Base-by-base conservation (phyloP, 257 asterid genomes). In the Solanum bukasovii region DNA sequence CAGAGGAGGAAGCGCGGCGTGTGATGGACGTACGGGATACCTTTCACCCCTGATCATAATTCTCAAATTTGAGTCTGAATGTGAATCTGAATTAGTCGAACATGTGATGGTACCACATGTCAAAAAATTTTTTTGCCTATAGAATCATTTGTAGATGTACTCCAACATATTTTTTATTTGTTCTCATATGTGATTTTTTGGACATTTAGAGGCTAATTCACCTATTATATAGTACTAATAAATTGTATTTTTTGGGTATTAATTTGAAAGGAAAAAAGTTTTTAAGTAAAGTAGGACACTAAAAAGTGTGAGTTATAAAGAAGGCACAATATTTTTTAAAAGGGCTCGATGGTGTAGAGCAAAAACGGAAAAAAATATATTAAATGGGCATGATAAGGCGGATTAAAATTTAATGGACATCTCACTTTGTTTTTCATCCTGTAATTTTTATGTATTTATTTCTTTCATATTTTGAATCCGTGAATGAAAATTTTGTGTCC, bases 1-100 rank as follows among this genome's bases (percentile, higher is more conserved):
- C 96, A 1, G 96, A 96, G 88, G 98, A 94, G 93, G 98, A 96
- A 91, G 98, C 95, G 3, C 91, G 92, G 3, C 93, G 94, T 25
- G 94, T 96, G 78, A 93, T 63, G 1, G 71, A n/a, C 16, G 4
- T 63, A 10, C 16, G 7, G 0, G 31, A 63, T 23, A n/a, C 31
- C 31, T 63, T n/a, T 63, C 33, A 63, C 16, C 31, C 16, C 0
- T 71, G 42, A 16, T 71, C 7, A 4, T 71, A 16, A 16, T 18
- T 71, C 4, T 33, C 3, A 1, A 31, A 71, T 71, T 71, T 31
- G 13, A 71, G n/a, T 9, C 7, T 68, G n/a, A 56, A 56, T 18
- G 7, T 31, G 25, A 71, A 71, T 71, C 4, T 31, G 14, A 2
- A 71, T 71, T 33, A 71, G 3, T 71, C 14, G 4, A 3, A 68